These are phyloP conservation scores for Xylaria sp. DNA, from an alignment of 2,329 filamentous ascomycete species.

Conservation along the genomic window DNA sequence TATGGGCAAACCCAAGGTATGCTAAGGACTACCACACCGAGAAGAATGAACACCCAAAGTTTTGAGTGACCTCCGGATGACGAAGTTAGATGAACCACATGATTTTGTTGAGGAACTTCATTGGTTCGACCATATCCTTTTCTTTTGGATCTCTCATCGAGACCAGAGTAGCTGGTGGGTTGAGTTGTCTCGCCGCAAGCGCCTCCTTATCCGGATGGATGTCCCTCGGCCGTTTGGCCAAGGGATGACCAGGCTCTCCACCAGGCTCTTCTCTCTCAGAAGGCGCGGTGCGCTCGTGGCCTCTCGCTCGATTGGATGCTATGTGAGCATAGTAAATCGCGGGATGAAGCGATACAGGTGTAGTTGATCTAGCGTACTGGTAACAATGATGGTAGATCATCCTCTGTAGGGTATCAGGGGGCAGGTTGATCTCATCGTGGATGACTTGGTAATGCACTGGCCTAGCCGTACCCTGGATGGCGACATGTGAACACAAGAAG, in stretches of 20 bases:
- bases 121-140: constrained; percentile 3
- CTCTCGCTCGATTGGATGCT: constrained; percentile 71
- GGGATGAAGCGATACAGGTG: constrained; percentile 81
- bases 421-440: constrained; percentile 68
- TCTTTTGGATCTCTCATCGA: constrained; percentile 22
- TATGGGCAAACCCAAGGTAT: too few species aligned
- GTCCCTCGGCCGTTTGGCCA: constrained; percentile 26
- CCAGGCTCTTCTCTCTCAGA: constrained; percentile 41
- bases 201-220: constrained; percentile 12
- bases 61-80: background rate
- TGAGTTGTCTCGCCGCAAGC: background rate
- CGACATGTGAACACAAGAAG: constrained; percentile 57
- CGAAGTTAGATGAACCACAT: constrained; percentile 42
- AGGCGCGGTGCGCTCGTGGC: constrained; percentile 56
- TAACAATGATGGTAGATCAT: constrained; percentile 96
- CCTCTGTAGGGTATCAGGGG: constrained; percentile 66
- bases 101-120: constrained; percentile 32
- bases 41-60: background rate
- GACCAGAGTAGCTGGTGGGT: constrained; percentile 26
- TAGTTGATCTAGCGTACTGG: constrained; percentile 86
- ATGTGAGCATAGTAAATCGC: constrained; percentile 96
- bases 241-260: constrained; percentile 36
- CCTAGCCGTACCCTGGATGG: constrained; percentile 89
- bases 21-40: too few species aligned
- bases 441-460: constrained; percentile 92